Evolutionary conservation across 2,329 filamentous ascomycete species (phyloP).

Genomic region (Botryotinia globosa): DNA sequence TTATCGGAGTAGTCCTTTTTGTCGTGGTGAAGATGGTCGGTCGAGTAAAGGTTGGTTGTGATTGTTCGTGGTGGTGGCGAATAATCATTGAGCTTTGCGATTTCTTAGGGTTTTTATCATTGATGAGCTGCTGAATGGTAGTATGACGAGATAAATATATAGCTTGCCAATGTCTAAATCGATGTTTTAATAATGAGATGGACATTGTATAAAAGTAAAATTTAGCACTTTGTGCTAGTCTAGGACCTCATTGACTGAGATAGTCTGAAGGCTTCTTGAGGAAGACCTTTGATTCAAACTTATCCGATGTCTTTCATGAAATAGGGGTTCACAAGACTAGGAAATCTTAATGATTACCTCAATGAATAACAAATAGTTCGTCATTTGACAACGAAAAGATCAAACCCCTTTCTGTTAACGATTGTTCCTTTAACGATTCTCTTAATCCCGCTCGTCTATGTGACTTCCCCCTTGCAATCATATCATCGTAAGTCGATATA

Average conservation of each 20-base stretch:
- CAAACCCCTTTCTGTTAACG: background rate
- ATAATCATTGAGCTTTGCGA: background rate
- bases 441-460: background rate
- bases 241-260: background rate
- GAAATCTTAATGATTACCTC: background rate
- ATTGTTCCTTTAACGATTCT: background rate
- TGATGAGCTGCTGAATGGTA: background rate
- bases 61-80: background rate
- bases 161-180: background rate
- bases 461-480: accelerated
- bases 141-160: background rate
- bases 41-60: background rate
- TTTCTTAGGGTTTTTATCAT: background rate
- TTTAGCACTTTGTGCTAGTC: background rate
- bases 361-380: background rate
- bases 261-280: background rate
- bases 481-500: background rate
- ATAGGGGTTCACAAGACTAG: background rate
- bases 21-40: background rate
- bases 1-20: background rate
- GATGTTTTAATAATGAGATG: background rate
- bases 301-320: background rate
- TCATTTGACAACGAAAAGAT: background rate
- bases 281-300: background rate
- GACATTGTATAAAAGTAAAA: background rate